Base-by-base conservation (phyloP, 1,139 yeast genomes). In the Zygosaccharomyces pseudobailii region DNA sequence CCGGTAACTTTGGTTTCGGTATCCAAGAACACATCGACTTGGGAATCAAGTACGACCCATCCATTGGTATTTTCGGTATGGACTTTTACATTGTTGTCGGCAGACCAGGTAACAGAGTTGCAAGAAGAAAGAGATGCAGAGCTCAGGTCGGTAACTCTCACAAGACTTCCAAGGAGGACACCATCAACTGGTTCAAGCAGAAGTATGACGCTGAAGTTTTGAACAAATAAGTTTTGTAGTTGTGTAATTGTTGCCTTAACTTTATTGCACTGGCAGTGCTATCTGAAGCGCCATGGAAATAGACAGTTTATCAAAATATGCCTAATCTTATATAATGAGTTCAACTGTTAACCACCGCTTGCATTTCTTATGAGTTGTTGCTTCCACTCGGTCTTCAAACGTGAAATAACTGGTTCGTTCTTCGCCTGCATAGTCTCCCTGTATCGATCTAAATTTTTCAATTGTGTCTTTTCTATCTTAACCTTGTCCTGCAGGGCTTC, bases 1-100 rank as follows among this genome's bases (percentile, higher is more conserved):
- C 97, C 71, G 99, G 99, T 79, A 94, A 92, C 97, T 92, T 92
- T 71, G 99, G 98, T 81, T 92, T 92, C 85, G 99, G 99, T 86
- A 83, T 92, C 73, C 88, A 87, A 69, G 99, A 92, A 83, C 99
- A 92, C 85, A 92, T 92, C 71, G 99, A 92, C 77, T 85, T 92
- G 76, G 98, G 98, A 83, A 92, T 92, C 87, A 94, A 94, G 83
- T 92, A 92, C 81, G 98, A 94, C 78, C 99, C 99, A 76, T 82
- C 87, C 73, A 94, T 92, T 71, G 98, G 98, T 76, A 92, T 92
- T 75, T 94, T 92, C 92, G 98, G 99, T 84, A 92, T 92, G 99
- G 98, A 92, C 79, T 92, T 92, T 86, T 94, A 89, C 92, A 92
- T 92, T 72, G 97, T 90, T 72, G 80, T 92, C 82, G 97, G 97